Evolutionary conservation across 2,329 filamentous ascomycete genomes (phyloP).

Genomic region (Stachybotrys elegans): DNA sequence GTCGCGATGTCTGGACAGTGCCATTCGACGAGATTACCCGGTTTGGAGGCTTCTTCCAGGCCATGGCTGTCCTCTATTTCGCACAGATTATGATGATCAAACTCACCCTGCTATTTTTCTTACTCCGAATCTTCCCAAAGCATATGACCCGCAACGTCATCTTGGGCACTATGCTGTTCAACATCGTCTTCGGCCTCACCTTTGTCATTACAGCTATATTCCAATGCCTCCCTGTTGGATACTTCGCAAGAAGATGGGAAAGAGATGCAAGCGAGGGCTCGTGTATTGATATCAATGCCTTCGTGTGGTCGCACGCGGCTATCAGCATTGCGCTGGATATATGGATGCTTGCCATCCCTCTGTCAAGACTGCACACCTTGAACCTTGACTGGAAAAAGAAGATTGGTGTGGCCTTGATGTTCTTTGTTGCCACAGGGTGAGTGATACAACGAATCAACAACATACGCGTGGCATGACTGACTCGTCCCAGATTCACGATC

Average conservation of each 20-base stretch:
- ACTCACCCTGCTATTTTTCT: conserved; percentile 45
- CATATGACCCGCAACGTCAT: conserved; percentile 28
- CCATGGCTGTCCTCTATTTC: conserved; percentile 37
- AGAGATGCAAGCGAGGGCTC: conserved; percentile 32
- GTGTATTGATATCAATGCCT: conserved; percentile 40
- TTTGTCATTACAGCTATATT: conserved; percentile 38
- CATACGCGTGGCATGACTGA: background rate
- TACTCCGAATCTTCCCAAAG: conserved; percentile 43
- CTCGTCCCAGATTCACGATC: conserved; percentile 18
- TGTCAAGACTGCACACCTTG: conserved; percentile 32
- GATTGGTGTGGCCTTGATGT: conserved; percentile 38
- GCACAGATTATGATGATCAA: conserved; percentile 38
- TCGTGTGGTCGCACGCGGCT: conserved; percentile 43
- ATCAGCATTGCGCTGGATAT: conserved; percentile 44
- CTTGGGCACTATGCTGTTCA: conserved; percentile 31
- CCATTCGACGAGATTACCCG: conserved; percentile 5
- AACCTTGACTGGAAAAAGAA: conserved; percentile 38
- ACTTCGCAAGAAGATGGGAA: conserved; percentile 46
- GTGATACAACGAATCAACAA: conserved; percentile 7
- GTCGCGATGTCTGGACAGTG: conserved; percentile 4
- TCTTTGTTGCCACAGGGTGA: conserved; percentile 35
- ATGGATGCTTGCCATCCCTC: conserved; percentile 42
- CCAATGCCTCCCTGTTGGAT: conserved; percentile 41
- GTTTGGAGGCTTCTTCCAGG: conserved; percentile 35
- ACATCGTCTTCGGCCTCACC: conserved; percentile 26